Percentiles rank a stretch among this genome's conserved stretches.
Conservation (phyloP, 2,329 filamentous ascomycete species). For the Trichothecium roseum region DNA sequence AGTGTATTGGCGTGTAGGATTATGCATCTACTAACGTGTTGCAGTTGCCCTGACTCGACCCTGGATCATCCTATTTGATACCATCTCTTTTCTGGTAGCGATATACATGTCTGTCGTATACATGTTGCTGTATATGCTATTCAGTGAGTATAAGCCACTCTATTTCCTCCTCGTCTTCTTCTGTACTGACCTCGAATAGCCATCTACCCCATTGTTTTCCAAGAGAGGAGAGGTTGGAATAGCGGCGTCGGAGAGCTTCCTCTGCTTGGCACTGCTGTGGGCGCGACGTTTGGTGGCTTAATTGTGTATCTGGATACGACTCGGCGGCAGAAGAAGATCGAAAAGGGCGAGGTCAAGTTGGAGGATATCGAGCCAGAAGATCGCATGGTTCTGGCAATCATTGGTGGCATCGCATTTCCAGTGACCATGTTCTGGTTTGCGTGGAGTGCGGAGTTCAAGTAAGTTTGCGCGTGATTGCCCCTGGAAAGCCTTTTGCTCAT, state of each 20-base stretch:
- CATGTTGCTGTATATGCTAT: slow-evolving; percentile 45
- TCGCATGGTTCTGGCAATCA: slow-evolving; percentile 49
- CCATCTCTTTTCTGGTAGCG: slow-evolving; percentile 40
- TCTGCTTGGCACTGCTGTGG: slow-evolving; percentile 37
- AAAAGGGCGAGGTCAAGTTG: slow-evolving; percentile 19
- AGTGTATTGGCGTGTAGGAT: too few species aligned
- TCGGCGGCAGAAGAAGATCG: slow-evolving; percentile 24
- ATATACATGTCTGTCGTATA: slow-evolving; percentile 44
- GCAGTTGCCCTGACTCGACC: slow-evolving; percentile 41
- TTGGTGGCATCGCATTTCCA: slow-evolving; percentile 41
- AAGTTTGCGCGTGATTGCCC: slow-evolving; percentile 19
- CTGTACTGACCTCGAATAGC: too few species aligned
- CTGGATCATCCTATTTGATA: slow-evolving; percentile 42
- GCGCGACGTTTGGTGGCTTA: slow-evolving; percentile 31
- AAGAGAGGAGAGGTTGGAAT: slow-evolving; percentile 42
- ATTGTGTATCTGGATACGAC: slow-evolving; percentile 29
- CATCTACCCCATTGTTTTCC: slow-evolving; percentile 47
- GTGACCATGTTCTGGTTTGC: slow-evolving; percentile 53
- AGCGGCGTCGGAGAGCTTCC: slow-evolving; percentile 40
- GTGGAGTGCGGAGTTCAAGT: slow-evolving; percentile 43
- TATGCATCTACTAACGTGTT: too few species aligned
- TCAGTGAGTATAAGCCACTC: too few species aligned
- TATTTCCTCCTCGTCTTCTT: too few species aligned
- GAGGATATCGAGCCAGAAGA: slow-evolving; percentile 29
- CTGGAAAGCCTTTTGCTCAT: slow-evolving; percentile 5